A percentile compares a stretch with the other conserved stretches of the same genome.
These are phyloP conservation scores for Chondrus crispus DNA, from an alignment of 23 red algal species.

Conservation along the genomic window DNA sequence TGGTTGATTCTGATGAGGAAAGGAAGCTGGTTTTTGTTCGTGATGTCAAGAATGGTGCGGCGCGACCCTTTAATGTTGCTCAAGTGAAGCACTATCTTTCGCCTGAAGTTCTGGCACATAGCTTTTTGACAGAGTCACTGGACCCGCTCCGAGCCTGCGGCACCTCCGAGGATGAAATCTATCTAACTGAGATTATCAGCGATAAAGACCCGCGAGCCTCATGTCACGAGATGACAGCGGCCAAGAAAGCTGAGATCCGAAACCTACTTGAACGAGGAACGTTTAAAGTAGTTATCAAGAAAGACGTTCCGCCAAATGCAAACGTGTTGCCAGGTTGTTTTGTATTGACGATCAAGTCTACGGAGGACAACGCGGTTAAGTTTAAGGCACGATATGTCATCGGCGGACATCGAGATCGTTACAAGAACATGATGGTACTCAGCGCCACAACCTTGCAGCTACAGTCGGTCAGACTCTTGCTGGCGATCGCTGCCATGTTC, in stretches of 20 bases:
- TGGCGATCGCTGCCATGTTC: background rate
- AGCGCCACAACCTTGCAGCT: background rate
- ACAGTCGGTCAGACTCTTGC: conserved; percentile 13
- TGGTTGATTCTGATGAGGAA: background rate
- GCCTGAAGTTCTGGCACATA: background rate
- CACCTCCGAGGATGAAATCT: background rate
- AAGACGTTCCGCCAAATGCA: background rate
- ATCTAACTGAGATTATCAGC: background rate
- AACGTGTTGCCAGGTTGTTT: conserved; percentile 4
- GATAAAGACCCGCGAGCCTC: background rate
- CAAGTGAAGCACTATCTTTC: background rate
- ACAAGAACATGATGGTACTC: background rate
- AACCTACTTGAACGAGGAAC: background rate
- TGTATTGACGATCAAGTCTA: conserved; percentile 18
- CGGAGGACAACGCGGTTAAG: background rate
- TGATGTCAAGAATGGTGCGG: background rate
- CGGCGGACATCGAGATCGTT: background rate
- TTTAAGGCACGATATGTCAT: background rate
- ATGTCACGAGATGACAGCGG: background rate
- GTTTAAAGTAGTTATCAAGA: conserved; percentile 2
- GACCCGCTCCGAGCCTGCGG: background rate
- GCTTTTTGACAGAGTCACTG: background rate
- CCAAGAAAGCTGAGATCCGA: background rate
- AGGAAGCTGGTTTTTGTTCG: background rate
- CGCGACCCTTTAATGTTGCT: background rate